These are phyloP conservation scores for Rhynchosporium secalis DNA, from an alignment of 2,329 filamentous ascomycete genomes.

Conservation along the genomic window DNA sequence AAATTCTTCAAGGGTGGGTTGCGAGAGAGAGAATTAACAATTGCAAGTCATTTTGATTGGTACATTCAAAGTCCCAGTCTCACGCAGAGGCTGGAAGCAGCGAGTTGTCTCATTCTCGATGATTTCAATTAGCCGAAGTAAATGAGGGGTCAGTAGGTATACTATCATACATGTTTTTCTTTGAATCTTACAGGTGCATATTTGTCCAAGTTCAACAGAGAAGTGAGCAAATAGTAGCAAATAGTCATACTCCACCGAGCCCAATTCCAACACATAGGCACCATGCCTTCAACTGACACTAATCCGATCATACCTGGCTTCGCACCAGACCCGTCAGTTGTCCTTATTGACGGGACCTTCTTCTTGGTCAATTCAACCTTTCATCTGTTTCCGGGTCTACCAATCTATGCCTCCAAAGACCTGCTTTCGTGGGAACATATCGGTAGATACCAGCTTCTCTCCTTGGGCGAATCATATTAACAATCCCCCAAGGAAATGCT, in stretches of 20 bases:
- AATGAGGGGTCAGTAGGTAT: background rate
- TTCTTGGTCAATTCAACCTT: constrained; percentile 56
- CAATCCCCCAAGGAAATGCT: constrained; percentile 38
- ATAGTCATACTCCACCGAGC: background rate
- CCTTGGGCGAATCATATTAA: background rate
- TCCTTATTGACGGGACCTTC: constrained; percentile 37
- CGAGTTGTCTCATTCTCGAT: background rate
- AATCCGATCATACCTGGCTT: constrained; percentile 34
- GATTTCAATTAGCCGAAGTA: background rate
- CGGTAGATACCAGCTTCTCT: constrained; percentile 7
- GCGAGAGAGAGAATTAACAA: background rate
- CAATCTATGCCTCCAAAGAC: constrained; percentile 43
- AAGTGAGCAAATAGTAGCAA: background rate
- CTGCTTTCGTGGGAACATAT: constrained; percentile 32
- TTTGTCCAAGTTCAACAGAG: background rate
- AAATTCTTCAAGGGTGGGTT: background rate
- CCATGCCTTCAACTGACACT: constrained; percentile 25
- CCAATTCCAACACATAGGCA: constrained; percentile 15
- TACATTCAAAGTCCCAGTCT: background rate
- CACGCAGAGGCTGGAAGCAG: background rate
- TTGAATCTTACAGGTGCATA: background rate
- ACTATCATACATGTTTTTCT: background rate
- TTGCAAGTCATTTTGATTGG: background rate
- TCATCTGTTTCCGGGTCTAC: constrained; percentile 57
- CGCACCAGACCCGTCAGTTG: constrained; percentile 39